Base-by-base conservation (phyloP, 305 asterid genomes). In the Withania somnifera region DNA sequence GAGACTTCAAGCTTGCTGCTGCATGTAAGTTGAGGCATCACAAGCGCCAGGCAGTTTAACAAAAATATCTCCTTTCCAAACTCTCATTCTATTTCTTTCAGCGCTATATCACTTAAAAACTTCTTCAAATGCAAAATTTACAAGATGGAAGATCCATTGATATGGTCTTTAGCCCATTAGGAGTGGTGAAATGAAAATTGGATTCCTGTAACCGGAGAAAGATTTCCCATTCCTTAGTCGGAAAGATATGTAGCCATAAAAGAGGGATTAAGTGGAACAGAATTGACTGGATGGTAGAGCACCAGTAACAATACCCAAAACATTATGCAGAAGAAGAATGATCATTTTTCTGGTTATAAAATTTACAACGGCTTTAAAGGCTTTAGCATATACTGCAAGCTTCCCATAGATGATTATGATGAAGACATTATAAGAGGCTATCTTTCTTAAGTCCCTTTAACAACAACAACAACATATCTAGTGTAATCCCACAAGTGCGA, bases 121-220 rank as follows among this genome's bases (percentile, higher is more conserved):
- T 2, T 89, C 30, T 83, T 85, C 86, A 13, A 17, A 69, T 91
- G 92, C 47, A 30, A 13, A n/a, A n/a, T n/a, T n/a, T n/a, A n/a
- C n/a, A n/a, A n/a, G n/a, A n/a, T n/a, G n/a, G n/a, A n/a, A n/a
- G n/a, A n/a, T n/a, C n/a, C n/a, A n/a, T n/a, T n/a, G n/a, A n/a
- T n/a, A n/a, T n/a, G n/a, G n/a, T n/a, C n/a, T n/a, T n/a, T n/a
- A n/a, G n/a, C n/a, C n/a, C n/a, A n/a, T n/a, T n/a, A n/a, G n/a
- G n/a, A n/a, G n/a, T n/a, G n/a, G n/a, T n/a, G n/a, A n/a, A n/a
- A n/a, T n/a, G n/a, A n/a, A n/a, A n/a, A n/a, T n/a, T n/a, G n/a
- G n/a, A n/a, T n/a, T n/a, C n/a, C n/a, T n/a, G n/a, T n/a, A n/a
- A n/a, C n/a, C n/a, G n/a, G n/a, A n/a, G n/a, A n/a, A n/a, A n/a